Evolutionary conservation across 2,329 filamentous ascomycete genomes (phyloP).

Genomic region (Ophiostoma novo-ulmi): DNA sequence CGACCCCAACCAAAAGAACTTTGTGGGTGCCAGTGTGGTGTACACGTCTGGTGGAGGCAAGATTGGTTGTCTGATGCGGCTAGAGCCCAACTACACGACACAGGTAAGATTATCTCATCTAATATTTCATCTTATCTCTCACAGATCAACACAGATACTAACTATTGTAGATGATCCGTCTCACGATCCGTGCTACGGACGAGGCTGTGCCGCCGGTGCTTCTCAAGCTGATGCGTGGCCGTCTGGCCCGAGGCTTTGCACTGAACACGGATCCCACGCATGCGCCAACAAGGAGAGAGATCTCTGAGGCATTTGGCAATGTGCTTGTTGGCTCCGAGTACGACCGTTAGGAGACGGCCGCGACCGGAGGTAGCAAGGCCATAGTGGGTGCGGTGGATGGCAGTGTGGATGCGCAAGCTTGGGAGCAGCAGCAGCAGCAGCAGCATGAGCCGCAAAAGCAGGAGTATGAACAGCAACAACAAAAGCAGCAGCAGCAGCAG

Average conservation of each 20-base stretch:
- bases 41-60: constrained; percentile 81
- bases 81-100: constrained; percentile 90
- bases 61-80: constrained; percentile 83
- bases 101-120: background rate
- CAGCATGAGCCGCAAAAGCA: constrained; percentile 7
- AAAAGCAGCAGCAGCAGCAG: constrained; percentile 8
- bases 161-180: constrained; percentile 75
- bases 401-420: constrained; percentile 1
- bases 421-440: background rate
- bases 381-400: background rate
- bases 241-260: constrained; percentile 55
- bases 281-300: constrained; percentile 45
- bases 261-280: constrained; percentile 39
- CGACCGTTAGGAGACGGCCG: constrained; percentile 20
- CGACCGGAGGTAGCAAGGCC: background rate
- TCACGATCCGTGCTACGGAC: constrained; percentile 91
- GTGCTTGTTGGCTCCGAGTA: constrained; percentile 44
- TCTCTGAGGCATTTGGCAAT: constrained; percentile 52
- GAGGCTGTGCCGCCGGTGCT: constrained; percentile 77
- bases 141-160: background rate
- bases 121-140: background rate
- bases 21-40: constrained; percentile 83
- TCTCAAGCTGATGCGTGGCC: constrained; percentile 81
- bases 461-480: background rate
- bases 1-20: constrained; percentile 88